Evolutionary conservation across 192 early-diverging fungal species (phyloP).

Genomic region (Backusella liffmaniae): DNA sequence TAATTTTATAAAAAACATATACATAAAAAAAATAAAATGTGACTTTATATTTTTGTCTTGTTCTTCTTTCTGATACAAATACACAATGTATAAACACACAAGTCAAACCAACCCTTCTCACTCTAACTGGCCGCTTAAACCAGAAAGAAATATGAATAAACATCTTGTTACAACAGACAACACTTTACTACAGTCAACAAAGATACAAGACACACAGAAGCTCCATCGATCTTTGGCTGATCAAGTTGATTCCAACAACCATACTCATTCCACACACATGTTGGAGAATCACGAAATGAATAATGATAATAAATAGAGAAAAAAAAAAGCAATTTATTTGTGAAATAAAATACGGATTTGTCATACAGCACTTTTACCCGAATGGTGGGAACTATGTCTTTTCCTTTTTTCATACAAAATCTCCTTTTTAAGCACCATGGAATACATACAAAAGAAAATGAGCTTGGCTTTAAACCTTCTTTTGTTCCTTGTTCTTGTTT

Average conservation of each 20-base stretch:
- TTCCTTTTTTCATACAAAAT: neutral
- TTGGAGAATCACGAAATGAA: neutral
- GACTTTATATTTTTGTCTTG: neutral
- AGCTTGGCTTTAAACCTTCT: neutral
- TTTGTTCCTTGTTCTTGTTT: neutral
- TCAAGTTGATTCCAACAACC: neutral
- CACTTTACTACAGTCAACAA: neutral
- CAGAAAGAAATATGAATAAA: neutral
- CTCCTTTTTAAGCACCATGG: neutral
- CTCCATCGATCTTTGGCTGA: neutral
- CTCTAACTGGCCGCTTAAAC: neutral
- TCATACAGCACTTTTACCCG: neutral
- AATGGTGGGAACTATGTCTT: neutral
- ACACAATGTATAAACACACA: neutral
- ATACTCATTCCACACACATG: neutral
- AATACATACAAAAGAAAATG: neutral
- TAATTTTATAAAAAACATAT: slow-evolving; percentile 5
- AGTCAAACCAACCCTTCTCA: neutral
- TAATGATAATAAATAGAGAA: no score
- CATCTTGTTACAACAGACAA: neutral
- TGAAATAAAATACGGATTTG: neutral
- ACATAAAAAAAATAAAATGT: slow-evolving; percentile 4
- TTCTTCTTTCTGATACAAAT: neutral
- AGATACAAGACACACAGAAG: neutral
- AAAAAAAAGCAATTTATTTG: no score